Percentiles rank a stretch among this genome's conserved stretches.
Conservation (phyloP, 352 stramenopile species). For the Phytophthora capsici region DNA sequence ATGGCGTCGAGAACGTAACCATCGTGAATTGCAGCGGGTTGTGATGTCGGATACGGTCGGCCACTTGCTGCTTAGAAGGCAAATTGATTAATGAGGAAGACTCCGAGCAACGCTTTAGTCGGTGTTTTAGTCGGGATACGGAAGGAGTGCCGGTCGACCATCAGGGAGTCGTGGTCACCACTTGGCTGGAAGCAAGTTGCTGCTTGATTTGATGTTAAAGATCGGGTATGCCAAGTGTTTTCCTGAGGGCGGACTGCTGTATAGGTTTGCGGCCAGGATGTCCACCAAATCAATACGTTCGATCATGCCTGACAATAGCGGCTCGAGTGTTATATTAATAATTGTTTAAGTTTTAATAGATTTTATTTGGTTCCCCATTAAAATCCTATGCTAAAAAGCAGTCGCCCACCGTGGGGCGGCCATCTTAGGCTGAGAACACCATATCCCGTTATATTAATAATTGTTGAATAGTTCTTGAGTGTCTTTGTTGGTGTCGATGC, state of each 20-base stretch:
- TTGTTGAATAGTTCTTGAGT: too few relatives aligned
- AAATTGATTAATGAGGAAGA: not conserved
- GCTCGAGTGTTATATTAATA: too few relatives aligned
- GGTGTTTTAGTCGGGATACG: not conserved
- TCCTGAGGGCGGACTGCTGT: not conserved
- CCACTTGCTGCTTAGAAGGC: not conserved
- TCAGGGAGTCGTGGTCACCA: not conserved
- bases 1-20: conserved; percentile 13
- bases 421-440: too few relatives aligned
- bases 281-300: not conserved
- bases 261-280: not conserved
- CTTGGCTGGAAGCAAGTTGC: too few relatives aligned
- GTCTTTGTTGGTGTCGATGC: too few relatives aligned
- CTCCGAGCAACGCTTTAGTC: not conserved
- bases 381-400: too few relatives aligned
- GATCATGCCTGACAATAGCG: not conserved
- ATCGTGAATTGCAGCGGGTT: conserved; percentile 8
- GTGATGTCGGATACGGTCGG: not conserved
- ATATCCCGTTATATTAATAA: too few relatives aligned
- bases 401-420: too few relatives aligned
- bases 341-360: too few relatives aligned
- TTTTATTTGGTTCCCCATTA: too few relatives aligned
- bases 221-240: not conserved
- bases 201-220: not conserved
- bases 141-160: not conserved